Evolutionary conservation across 2,329 filamentous ascomycete genomes (phyloP).

Genomic region (Cladobotryum mycophilum): DNA sequence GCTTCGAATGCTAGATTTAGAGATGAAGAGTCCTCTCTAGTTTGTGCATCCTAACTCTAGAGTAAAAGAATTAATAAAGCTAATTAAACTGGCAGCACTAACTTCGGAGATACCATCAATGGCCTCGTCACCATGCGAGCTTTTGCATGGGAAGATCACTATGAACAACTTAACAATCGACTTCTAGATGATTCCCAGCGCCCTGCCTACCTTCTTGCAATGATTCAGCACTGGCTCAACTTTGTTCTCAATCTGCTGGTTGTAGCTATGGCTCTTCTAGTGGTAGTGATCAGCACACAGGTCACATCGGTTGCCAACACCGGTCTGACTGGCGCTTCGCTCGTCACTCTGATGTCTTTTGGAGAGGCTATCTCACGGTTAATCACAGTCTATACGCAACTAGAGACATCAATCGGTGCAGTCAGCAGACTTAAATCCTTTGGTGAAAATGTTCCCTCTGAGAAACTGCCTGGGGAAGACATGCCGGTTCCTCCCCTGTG

Average conservation of each 20-base stretch:
- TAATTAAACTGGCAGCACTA: neutral
- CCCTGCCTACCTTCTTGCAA: conserved; percentile 11
- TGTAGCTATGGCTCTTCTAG: conserved; percentile 6
- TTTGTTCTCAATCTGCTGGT: conserved; percentile 10
- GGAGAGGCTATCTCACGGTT: neutral
- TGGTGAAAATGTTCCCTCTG: conserved; percentile 12
- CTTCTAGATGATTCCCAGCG: conserved; percentile 12
- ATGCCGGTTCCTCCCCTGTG: conserved; percentile 17
- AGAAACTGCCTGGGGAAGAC: conserved; percentile 2
- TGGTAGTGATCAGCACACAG: conserved; percentile 9
- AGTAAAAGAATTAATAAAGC: too few relatives aligned
- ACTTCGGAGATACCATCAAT: conserved; percentile 11
- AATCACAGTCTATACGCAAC: conserved; percentile 1
- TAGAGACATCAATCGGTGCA: conserved; percentile 7
- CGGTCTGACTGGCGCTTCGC: neutral
- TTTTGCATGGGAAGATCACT: conserved; percentile 9
- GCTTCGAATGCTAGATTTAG: conserved; percentile 54
- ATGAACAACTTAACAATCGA: neutral
- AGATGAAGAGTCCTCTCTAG: conserved; percentile 48
- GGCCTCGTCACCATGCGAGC: conserved; percentile 12
- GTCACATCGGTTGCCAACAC: neutral
- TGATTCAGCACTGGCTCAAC: conserved; percentile 13
- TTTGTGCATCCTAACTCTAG: too few relatives aligned
- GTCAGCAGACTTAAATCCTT: conserved; percentile 17
- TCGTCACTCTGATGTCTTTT: conserved; percentile 7